These are phyloP conservation scores for Puccinia triticina DNA, from an alignment of 1,284 basidiomycete species.

Conservation along the genomic window DNA sequence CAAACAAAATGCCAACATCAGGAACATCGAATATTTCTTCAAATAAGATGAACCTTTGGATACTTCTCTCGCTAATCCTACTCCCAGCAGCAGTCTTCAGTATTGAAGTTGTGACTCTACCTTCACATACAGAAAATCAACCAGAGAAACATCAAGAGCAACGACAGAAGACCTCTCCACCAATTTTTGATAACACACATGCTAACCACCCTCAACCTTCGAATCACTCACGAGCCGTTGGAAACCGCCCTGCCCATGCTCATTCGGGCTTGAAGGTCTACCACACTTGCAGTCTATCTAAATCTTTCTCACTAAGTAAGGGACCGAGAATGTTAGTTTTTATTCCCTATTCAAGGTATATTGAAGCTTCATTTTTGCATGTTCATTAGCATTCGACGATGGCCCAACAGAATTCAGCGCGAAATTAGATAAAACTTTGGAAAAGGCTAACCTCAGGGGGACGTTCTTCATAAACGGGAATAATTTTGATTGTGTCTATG, in stretches of 20 bases:
- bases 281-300: not conserved
- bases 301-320: slow-evolving; percentile 15
- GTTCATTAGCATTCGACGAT: slow-evolving; percentile 48
- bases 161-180: not conserved
- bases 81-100: not conserved
- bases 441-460: not conserved
- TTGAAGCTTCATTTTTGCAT: not conserved
- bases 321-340: not conserved
- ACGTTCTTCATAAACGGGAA: slow-evolving; percentile 42
- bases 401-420: slow-evolving; percentile 24
- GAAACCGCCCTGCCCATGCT: not conserved
- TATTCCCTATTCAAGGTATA: not conserved
- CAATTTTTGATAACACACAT: not conserved
- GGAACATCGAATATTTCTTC: not conserved
- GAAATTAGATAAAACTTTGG: slow-evolving; percentile 16
- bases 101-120: not conserved
- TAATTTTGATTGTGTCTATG: slow-evolving; percentile 41
- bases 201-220: not conserved
- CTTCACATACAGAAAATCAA: not conserved
- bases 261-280: not conserved
- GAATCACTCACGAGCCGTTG: not conserved
- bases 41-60: not conserved
- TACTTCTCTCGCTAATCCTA: not conserved
- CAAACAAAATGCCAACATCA: not conserved
- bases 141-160: not conserved